Percentiles rank a stretch among this genome's conserved stretches.
Conservation (phyloP, 2,329 filamentous ascomycete species). For the Trichoderma aggressivum region DNA sequence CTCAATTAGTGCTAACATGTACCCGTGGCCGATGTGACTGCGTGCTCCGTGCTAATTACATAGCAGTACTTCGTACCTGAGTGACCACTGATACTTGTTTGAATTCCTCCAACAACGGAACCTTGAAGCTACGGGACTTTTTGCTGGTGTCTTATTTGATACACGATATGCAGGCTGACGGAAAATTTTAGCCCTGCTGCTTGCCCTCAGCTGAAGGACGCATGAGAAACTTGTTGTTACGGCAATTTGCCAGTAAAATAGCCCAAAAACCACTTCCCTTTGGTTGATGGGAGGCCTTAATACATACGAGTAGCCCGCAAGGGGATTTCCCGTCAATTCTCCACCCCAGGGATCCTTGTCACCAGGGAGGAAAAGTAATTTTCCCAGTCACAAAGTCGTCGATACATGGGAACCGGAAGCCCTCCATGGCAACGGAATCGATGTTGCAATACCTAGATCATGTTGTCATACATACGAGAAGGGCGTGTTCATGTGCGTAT, state of each 20-base stretch:
- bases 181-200: constrained; percentile 4
- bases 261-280: constrained; percentile 7
- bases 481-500: background rate
- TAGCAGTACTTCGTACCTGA: background rate
- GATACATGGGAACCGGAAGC: background rate
- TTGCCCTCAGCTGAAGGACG: constrained; percentile 1
- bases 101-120: background rate
- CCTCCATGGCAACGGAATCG: background rate
- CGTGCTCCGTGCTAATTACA: background rate
- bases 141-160: background rate
- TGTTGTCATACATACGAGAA: background rate
- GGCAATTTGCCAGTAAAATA: constrained; percentile 1
- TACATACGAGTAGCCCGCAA: background rate
- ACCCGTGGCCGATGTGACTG: background rate
- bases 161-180: constrained; percentile 3
- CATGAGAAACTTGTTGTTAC: constrained; percentile 4
- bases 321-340: background rate
- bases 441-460: background rate
- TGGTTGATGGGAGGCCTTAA: constrained; percentile 1
- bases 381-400: background rate
- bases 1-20: background rate
- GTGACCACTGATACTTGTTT: background rate
- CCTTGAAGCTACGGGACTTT: background rate
- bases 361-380: background rate
- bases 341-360: constrained; percentile 1